phyloP scores from a whole-genome alignment of 1,284 basidiomycete genomes.

The Moesziomyces parantarcticus region DNA sequence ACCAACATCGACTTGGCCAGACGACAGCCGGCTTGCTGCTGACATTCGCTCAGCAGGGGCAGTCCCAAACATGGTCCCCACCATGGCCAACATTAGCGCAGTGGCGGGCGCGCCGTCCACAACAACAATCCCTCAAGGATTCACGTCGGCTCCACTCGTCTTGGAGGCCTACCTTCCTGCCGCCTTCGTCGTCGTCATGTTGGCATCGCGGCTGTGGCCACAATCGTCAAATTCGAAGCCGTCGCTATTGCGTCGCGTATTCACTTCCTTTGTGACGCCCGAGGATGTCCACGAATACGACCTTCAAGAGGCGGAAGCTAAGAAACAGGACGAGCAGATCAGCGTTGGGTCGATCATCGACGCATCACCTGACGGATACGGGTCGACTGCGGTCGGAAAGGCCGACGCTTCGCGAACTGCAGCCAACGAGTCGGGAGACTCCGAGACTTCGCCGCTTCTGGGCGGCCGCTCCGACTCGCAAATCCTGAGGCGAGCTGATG shows the following conservation, averaged over 20 bases:
- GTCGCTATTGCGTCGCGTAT: slow-evolving; percentile 13
- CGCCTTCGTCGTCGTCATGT: slow-evolving; percentile 7
- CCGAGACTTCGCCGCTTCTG: slow-evolving; percentile 28
- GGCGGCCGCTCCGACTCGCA: neutral
- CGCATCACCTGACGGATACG: slow-evolving; percentile 6
- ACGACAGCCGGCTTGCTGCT: too few species aligned
- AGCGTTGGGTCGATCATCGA: neutral
- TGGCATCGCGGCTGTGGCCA: slow-evolving; percentile 12
- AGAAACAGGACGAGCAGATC: slow-evolving; percentile 6
- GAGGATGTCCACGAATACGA: slow-evolving; percentile 35
- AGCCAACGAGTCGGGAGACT: neutral
- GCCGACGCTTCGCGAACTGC: neutral
- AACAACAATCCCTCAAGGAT: neutral
- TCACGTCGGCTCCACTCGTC: slow-evolving; percentile 11
- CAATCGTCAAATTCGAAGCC: neutral
- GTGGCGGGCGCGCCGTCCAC: too few species aligned
- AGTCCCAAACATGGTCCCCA: too few species aligned
- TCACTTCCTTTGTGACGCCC: slow-evolving; percentile 19
- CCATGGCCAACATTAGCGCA: too few species aligned
- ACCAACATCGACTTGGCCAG: too few species aligned
- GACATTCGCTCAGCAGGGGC: too few species aligned
- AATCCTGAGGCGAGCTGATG: neutral
- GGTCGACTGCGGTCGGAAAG: slow-evolving; percentile 1
- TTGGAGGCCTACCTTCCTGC: slow-evolving; percentile 25
- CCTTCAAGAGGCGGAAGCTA: slow-evolving; percentile 9